A percentile compares a stretch with the other conserved stretches of the same genome.
These are phyloP conservation scores for Pholiota conissans DNA, from an alignment of 768 basidiomycete species.

Conservation along the genomic window DNA sequence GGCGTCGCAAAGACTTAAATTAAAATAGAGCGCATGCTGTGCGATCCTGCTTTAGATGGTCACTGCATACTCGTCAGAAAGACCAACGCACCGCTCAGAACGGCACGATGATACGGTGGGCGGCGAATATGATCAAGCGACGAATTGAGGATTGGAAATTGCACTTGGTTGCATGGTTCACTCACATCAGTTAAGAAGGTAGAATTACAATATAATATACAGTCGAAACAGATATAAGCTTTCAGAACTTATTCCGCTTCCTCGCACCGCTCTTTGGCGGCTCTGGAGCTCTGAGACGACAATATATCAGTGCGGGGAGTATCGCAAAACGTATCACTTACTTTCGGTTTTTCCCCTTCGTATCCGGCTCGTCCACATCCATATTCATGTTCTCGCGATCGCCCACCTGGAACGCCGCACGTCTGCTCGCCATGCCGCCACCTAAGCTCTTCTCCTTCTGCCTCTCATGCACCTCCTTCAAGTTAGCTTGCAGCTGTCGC, in stretches of 20 bases:
- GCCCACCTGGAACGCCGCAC: conserved; percentile 18
- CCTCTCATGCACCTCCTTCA: conserved; percentile 66
- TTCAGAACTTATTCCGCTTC: conserved; percentile 59
- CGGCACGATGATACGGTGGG: too few relatives aligned
- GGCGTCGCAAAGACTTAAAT: too few relatives aligned
- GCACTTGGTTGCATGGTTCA: background rate
- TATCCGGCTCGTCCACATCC: conserved; percentile 65
- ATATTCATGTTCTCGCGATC: conserved; percentile 45
- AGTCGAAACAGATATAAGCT: background rate
- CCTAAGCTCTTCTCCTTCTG: conserved; percentile 57
- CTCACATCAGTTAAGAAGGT: too few relatives aligned
- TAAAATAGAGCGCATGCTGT: too few relatives aligned
- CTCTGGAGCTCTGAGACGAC: conserved; percentile 35
- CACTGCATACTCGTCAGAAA: too few relatives aligned
- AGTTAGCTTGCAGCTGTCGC: conserved; percentile 42
- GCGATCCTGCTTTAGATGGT: too few relatives aligned
- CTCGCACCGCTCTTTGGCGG: conserved; percentile 45
- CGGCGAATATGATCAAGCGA: background rate
- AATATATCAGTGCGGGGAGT: background rate
- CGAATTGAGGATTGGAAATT: background rate
- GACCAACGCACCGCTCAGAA: too few relatives aligned
- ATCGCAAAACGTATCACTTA: conserved; percentile 31
- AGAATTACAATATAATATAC: background rate
- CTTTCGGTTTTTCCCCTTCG: conserved; percentile 65
- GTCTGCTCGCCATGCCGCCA: conserved; percentile 24